Conservation (phyloP, 306 rosid genomes). For the Inga laurina region DNA sequence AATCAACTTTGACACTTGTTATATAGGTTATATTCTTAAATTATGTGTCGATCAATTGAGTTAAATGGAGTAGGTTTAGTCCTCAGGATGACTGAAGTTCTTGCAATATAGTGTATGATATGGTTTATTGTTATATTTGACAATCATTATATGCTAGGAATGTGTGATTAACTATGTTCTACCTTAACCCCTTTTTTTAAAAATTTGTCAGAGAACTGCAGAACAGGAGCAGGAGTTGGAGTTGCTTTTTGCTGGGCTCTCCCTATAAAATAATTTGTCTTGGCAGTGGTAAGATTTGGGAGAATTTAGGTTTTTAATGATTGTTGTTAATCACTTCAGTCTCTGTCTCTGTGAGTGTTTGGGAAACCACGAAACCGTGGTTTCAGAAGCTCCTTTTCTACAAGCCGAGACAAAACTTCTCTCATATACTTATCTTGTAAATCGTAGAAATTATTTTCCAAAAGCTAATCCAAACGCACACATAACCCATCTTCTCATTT, state of each 20-base stretch:
- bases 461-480: too few species aligned
- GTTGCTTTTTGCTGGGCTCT: slow-evolving; percentile 80
- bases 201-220: slow-evolving; percentile 59
- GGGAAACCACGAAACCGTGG: too few species aligned
- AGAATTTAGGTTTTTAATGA: slow-evolving; percentile 5
- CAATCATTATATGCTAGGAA: neutral
- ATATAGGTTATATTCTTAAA: neutral
- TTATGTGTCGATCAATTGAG: neutral
- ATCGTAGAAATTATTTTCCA: too few species aligned
- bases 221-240: slow-evolving; percentile 80
- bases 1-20: neutral
- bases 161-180: slow-evolving; percentile 14
- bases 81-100: neutral
- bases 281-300: slow-evolving; percentile 41
- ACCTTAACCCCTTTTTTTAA: neutral
- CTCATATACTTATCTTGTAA: too few species aligned
- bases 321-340: neutral
- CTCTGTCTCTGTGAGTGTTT: neutral
- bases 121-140: neutral
- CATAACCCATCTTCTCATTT: neutral
- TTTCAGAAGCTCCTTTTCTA: too few species aligned
- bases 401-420: too few species aligned
- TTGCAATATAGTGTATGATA: neutral
- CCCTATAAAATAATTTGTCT: slow-evolving; percentile 50
- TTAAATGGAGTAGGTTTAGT: neutral